Evolutionary conservation across 2,329 filamentous ascomycete genomes (phyloP).

Genomic region (Aspergillus calidoustus): DNA sequence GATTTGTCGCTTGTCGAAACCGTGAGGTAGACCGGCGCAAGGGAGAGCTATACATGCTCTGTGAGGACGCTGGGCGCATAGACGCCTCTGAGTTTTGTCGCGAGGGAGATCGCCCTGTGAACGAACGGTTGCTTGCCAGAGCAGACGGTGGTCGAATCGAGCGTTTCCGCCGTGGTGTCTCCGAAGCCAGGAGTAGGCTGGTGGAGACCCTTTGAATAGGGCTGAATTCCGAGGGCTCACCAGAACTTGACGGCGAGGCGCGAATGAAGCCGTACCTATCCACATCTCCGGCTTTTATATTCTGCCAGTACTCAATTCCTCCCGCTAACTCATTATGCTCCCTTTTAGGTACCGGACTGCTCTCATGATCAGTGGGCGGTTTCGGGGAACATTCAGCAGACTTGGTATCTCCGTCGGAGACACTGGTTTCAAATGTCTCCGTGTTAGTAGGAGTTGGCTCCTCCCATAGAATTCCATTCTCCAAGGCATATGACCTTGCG

Average conservation of each 20-base stretch:
- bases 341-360: conserved; percentile 47
- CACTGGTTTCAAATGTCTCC: conserved; percentile 33
- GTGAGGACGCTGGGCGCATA: conserved; percentile 52
- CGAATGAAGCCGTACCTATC: conserved; percentile 69
- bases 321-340: conserved; percentile 64
- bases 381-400: conserved; percentile 21
- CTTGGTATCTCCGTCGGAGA: conserved; percentile 33
- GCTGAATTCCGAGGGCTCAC: conserved; percentile 40
- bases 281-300: conserved; percentile 62
- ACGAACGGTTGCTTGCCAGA: conserved; percentile 51
- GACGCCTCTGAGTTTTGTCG: conserved; percentile 49
- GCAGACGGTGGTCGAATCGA: conserved; percentile 57
- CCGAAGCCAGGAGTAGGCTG: conserved; percentile 60
- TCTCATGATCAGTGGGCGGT: conserved; percentile 34
- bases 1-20: conserved; percentile 59
- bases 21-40: conserved; percentile 47
- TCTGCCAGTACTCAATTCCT: conserved; percentile 68
- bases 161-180: conserved; percentile 59
- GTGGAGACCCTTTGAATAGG: conserved; percentile 64
- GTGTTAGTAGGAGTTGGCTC: conserved; percentile 36
- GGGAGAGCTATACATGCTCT: conserved; percentile 49
- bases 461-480: conserved; percentile 48
- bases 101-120: conserved; percentile 43
- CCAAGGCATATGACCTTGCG: conserved; percentile 40
- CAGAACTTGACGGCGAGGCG: conserved; percentile 30